Evolutionary conservation across 2,329 filamentous ascomycete genomes (phyloP), one percentile per base, ranked within the genome.

Genomic region (Cercospora berteroae): DNA sequence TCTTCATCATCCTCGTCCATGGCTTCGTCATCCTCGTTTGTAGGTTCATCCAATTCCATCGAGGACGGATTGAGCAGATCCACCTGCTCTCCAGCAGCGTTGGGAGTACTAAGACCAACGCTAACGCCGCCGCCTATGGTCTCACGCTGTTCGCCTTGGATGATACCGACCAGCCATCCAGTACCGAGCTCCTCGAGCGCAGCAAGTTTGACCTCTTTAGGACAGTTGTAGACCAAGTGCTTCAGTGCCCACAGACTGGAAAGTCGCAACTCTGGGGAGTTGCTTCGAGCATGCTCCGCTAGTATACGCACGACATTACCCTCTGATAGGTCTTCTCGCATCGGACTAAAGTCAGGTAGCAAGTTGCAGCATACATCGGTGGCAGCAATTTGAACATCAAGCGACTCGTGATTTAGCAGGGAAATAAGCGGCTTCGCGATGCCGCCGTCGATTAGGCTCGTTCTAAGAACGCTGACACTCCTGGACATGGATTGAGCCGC

Each of bases 221-320:
- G 85, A 5, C 91, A 87, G 23, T 88, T 89, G 70, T 91, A 86
- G 2, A 96, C 90, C 60, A 97, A 85, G 79, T 98, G 93, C 77
- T 98, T 98, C 66, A 99, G 82, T 5, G 93, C 93, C 94, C 95
- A 99, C 1, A 99, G 81, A 23, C 94, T 93, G 74, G 95, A 93
- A 27, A 96, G 84, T 25, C 93, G 88, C 63, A 98, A 83, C 57
- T 89, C 87, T n/a, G 90, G 86, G 74, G 94, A 91, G 57, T 86
- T 85, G 0, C 92, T 95, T 77, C 91, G 91, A 1, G 94, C 93
- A 77, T 97, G 92, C 72, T 91, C 87, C 75, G 93, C 96, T 1
- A 98, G 83, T 0, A 90, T 86, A 69, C 88, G 88, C 71, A 97
- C 84, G 1, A 95, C 87, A 6, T 92, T 92, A 5, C 86, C 86